phyloP scores from a whole-genome alignment of 2,329 filamentous ascomycete species.

The Penicillium sp. region DNA sequence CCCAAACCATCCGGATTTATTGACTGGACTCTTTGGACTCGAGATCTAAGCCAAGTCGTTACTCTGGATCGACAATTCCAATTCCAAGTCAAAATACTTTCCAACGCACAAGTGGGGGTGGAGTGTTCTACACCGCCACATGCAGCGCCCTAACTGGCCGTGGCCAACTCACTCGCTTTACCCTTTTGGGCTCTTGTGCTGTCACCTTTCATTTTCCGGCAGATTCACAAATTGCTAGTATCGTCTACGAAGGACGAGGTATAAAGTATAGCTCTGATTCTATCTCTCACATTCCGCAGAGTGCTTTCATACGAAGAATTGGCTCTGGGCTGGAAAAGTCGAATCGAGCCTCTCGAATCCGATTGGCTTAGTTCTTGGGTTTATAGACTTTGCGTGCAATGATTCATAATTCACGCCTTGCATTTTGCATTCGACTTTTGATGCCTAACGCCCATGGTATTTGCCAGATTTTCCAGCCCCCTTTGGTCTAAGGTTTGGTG shows the following conservation, averaged over 20 bases:
- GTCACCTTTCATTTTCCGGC: background rate
- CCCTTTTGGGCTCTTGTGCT: constrained; percentile 17
- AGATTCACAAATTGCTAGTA: background rate
- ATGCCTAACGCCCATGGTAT: background rate
- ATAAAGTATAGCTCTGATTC: background rate
- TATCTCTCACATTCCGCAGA: background rate
- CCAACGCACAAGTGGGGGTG: constrained; percentile 20
- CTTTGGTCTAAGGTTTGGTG: background rate
- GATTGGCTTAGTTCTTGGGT: background rate
- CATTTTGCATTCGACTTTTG: background rate
- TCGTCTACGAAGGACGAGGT: background rate
- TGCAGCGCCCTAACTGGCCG: constrained; percentile 27
- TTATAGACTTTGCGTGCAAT: background rate
- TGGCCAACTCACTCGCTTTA: constrained; percentile 27
- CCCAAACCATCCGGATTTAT: background rate
- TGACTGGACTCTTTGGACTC: background rate
- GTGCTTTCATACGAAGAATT: background rate
- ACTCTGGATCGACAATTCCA: background rate
- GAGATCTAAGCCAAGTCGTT: background rate
- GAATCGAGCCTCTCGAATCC: background rate
- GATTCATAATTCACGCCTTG: constrained; percentile 6
- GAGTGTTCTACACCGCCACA: constrained; percentile 31
- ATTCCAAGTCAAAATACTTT: background rate
- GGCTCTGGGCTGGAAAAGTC: background rate
- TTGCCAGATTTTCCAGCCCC: background rate